A percentile compares a stretch with the other conserved stretches of the same genome.
These are phyloP conservation scores for Debaryomyces robertsiae DNA, from an alignment of 1,139 yeast species.

Conservation along the genomic window DNA sequence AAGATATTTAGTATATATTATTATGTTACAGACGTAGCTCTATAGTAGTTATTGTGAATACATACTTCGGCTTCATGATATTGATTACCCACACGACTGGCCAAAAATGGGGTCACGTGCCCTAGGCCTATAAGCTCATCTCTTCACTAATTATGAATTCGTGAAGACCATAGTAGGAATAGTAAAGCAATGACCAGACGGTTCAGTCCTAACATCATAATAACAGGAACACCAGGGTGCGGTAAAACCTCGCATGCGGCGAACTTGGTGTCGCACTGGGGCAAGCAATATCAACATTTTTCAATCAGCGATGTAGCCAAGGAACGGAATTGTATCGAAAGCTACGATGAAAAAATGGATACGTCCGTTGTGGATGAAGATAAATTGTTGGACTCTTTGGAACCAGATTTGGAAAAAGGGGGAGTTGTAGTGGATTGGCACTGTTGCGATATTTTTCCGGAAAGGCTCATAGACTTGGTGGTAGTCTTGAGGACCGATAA, in stretches of 20 bases:
- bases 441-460: slow-evolving; percentile 94
- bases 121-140: neutral
- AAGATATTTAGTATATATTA: neutral
- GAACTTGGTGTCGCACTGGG: slow-evolving; percentile 54
- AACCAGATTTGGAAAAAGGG: slow-evolving; percentile 78
- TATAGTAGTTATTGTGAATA: neutral
- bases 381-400: slow-evolving; percentile 76
- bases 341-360: slow-evolving; percentile 83
- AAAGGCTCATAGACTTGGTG: slow-evolving; percentile 86
- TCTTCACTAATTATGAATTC: neutral
- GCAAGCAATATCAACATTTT: slow-evolving; percentile 53
- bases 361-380: slow-evolving; percentile 93
- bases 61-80: slow-evolving; percentile 3
- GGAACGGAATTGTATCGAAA: slow-evolving; percentile 73
- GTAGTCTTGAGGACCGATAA: slow-evolving; percentile 85
- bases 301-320: slow-evolving; percentile 83
- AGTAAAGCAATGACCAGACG: slow-evolving; percentile 35
- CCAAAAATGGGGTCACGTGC: slow-evolving; percentile 1
- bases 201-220: slow-evolving; percentile 72
- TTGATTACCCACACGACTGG: slow-evolving; percentile 5
- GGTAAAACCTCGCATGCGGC: slow-evolving; percentile 90
- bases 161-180: neutral
- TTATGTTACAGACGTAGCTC: neutral
- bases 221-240: slow-evolving; percentile 98
- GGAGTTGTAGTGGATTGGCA: slow-evolving; percentile 95